phyloP scores from a whole-genome alignment of 1,139 yeast species.

The Blastobotrys persicus region DNA sequence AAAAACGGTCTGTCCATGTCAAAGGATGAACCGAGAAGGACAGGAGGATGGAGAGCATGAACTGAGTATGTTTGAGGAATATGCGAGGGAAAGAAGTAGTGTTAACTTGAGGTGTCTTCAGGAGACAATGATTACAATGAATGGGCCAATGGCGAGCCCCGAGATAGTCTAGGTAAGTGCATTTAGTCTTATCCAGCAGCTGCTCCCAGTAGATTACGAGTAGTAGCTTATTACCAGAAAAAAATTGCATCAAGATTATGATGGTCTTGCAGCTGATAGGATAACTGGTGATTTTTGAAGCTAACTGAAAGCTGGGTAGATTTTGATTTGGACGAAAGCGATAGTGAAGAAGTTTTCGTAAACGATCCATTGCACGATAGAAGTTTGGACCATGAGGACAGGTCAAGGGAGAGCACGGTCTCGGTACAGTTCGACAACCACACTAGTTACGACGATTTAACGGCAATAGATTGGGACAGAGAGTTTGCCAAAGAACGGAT shows the following conservation, averaged over 20 bases:
- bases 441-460: constrained; percentile 33
- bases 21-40: too few species aligned
- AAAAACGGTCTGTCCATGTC: too few species aligned
- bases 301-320: background rate
- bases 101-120: background rate
- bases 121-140: background rate
- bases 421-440: background rate
- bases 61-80: too few species aligned
- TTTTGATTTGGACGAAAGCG: constrained; percentile 3
- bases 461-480: constrained; percentile 45
- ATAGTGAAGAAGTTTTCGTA: background rate
- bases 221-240: too few species aligned
- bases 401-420: background rate
- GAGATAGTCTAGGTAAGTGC: constrained; percentile 6
- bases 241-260: too few species aligned
- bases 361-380: constrained; percentile 1
- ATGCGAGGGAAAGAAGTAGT: too few species aligned
- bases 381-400: background rate
- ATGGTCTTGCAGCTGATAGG: too few species aligned
- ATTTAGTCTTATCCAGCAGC: too few species aligned
- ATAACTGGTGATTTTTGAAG: background rate
- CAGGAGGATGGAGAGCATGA: too few species aligned
- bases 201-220: too few species aligned
- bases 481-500: constrained; percentile 38
- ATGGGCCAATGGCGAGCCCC: background rate